These are phyloP conservation scores for Parachlorella kessleri DNA, from an alignment of 139 green algal species.

Conservation along the genomic window DNA sequence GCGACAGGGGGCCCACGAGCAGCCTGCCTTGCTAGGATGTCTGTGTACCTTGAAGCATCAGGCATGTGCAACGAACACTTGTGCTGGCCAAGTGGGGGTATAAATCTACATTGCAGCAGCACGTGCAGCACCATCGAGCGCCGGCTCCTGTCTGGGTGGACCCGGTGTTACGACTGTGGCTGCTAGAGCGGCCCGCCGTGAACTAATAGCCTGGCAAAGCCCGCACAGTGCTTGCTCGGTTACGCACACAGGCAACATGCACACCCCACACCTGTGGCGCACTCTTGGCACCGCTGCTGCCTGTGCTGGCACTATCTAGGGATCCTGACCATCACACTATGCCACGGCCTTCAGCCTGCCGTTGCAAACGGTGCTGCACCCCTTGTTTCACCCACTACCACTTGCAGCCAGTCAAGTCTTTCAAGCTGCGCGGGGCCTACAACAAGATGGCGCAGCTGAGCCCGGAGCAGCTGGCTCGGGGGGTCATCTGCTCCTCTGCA, in stretches of 20 bases:
- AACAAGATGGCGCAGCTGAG: slow-evolving; percentile 92
- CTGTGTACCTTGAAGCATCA: too few species aligned
- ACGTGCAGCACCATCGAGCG: not conserved
- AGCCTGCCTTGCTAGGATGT: too few species aligned
- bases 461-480: slow-evolving; percentile 66
- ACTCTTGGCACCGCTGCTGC: too few species aligned
- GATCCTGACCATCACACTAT: too few species aligned
- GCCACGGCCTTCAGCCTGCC: too few species aligned
- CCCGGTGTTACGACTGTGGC: not conserved
- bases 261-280: too few species aligned
- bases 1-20: too few species aligned
- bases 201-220: not conserved
- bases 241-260: not conserved
- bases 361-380: too few species aligned
- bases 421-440: slow-evolving; percentile 94
- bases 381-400: slow-evolving; percentile 24
- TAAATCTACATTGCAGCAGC: too few species aligned
- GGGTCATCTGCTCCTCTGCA: slow-evolving; percentile 92
- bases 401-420: slow-evolving; percentile 94
- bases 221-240: not conserved
- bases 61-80: too few species aligned
- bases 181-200: not conserved
- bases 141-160: not conserved
- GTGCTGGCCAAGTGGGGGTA: too few species aligned
- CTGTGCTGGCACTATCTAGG: too few species aligned